Conservation (phyloP, 2,329 filamentous ascomycete species). For the Phialophora expanda region DNA sequence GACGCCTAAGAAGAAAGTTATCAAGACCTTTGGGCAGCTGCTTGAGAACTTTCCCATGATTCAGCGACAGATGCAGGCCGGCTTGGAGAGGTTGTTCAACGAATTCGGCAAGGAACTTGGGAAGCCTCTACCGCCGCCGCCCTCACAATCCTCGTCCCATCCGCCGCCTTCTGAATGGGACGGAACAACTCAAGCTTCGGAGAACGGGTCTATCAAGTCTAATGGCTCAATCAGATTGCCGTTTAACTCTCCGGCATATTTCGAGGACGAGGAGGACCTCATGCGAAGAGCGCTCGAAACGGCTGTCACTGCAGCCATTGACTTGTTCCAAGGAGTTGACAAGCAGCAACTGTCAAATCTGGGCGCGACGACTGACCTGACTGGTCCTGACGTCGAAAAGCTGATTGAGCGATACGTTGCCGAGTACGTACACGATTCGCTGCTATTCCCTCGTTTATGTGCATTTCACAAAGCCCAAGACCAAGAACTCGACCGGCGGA, state of each 20-base stretch:
- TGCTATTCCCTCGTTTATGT: conserved; percentile 83
- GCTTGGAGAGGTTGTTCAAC: conserved; percentile 84
- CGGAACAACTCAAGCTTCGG: conserved; percentile 40
- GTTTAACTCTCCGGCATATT: conserved; percentile 69
- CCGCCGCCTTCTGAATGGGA: conserved; percentile 28
- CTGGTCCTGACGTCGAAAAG: conserved; percentile 86
- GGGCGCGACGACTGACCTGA: conserved; percentile 90
- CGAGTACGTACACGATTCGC: conserved; percentile 83
- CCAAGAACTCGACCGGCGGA: conserved; percentile 83
- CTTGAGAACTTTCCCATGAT: conserved; percentile 94
- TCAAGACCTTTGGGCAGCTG: conserved; percentile 87
- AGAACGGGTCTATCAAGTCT: conserved; percentile 41
- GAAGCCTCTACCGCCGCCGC: conserved; percentile 78
- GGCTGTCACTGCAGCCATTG: conserved; percentile 89
- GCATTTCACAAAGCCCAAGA: conserved; percentile 81
- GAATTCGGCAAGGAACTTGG: conserved; percentile 88
- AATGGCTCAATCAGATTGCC: conserved; percentile 52
- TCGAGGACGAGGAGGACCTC: conserved; percentile 87
- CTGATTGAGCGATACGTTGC: conserved; percentile 94
- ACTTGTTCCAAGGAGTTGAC: conserved; percentile 93
- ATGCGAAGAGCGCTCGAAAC: conserved; percentile 90
- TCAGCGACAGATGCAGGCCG: conserved; percentile 91
- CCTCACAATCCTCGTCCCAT: conserved; percentile 43
- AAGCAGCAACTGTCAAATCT: conserved; percentile 92
- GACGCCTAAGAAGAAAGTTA: conserved; percentile 78